phyloP scores from a whole-genome alignment of 176 grass and related monocot genomes.

The Aegilops umbellulata region DNA sequence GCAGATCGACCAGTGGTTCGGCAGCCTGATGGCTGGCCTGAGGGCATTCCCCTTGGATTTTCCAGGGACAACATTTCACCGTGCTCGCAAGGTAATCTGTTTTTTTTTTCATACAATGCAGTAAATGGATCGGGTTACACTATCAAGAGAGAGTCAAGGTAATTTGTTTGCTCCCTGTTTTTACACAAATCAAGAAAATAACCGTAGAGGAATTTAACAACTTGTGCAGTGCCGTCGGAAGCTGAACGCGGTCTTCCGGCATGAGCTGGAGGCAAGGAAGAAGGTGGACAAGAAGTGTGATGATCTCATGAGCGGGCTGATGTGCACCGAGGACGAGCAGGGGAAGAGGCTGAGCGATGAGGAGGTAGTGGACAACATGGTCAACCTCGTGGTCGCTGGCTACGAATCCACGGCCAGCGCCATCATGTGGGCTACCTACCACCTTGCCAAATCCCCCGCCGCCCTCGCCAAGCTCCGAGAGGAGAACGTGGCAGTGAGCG shows the following conservation, averaged over 20 bases:
- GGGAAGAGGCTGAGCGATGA: conserved; percentile 30
- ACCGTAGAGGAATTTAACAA: not conserved
- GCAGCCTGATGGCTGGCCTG: conserved; percentile 5
- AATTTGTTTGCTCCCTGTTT: too few species aligned
- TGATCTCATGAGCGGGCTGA: conserved; percentile 34
- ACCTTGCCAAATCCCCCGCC: not conserved
- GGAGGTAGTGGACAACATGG: conserved; percentile 38
- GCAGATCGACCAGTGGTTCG: conserved; percentile 26
- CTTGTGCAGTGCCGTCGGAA: conserved; percentile 5
- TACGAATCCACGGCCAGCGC: conserved; percentile 33
- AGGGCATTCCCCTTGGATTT: conserved; percentile 32
- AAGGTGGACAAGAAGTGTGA: not conserved
- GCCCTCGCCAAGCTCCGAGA: not conserved
- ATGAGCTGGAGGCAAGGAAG: conserved; percentile 38
- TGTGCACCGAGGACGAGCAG: conserved; percentile 27
- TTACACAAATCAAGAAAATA: not conserved
- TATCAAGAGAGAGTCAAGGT: not conserved
- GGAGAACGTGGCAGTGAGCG: not conserved
- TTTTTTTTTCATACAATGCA: too few species aligned
- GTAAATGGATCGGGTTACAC: too few species aligned
- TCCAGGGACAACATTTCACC: conserved; percentile 25
- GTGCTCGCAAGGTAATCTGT: conserved; percentile 13
- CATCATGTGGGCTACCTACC: conserved; percentile 44
- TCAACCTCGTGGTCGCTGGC: conserved; percentile 21
- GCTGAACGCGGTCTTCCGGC: conserved; percentile 14